Base-by-base conservation (phyloP, 2,329 filamentous ascomycete species). In the Aureobasidium lini region DNA sequence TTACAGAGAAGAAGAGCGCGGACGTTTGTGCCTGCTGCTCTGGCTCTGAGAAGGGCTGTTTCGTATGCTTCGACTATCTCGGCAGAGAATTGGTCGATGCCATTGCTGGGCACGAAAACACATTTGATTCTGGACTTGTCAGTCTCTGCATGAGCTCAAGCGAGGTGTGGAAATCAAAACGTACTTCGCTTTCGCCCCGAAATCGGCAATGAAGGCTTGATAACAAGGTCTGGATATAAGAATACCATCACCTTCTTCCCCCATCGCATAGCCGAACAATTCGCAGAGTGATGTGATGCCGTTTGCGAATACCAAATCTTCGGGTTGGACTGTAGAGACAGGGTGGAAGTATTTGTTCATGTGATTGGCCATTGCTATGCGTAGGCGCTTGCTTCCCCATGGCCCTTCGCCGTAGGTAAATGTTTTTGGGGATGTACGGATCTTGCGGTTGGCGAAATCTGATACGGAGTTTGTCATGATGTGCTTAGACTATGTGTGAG, bases 131-230 rank as follows among this genome's bases (percentile, higher is more conserved):
- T 71, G 46, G 48, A 23, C 15, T 34, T 28, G 53, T 44, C 13
- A 50, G 15, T 23, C 23, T 23, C 42, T 13, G 6, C 5, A 46
- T 48, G 11, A 34, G 23, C 16, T 16, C 8, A 23, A 28, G 8
- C 10, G 10, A 9, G 28, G 44, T 48, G 15, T 34, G 18, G 31
- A 50, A 8, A 11, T 8, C 1, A 18, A 5, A 13, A 47, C 52
- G 64, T 64, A 53, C 15, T 62, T 60, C 4, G 77, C 73, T 53
- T 76, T 74, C 16, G 74, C 72, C 0, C 75, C 74, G 46, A 81
- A 49, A 64, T 82, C 80, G 1, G 74, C 66, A 23, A 76, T 71
- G 57, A 82, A 82, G 15, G 75, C 71, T 16, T 75, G 74, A 60
- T 82, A 82, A 6, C 75, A 70, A 0, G 79, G 79, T 13, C 74